Percentiles rank a stretch among this genome's conserved stretches.
phyloP scores from a whole-genome alignment of 495 filamentous ascomycete species.

The Cercophora sp. region DNA sequence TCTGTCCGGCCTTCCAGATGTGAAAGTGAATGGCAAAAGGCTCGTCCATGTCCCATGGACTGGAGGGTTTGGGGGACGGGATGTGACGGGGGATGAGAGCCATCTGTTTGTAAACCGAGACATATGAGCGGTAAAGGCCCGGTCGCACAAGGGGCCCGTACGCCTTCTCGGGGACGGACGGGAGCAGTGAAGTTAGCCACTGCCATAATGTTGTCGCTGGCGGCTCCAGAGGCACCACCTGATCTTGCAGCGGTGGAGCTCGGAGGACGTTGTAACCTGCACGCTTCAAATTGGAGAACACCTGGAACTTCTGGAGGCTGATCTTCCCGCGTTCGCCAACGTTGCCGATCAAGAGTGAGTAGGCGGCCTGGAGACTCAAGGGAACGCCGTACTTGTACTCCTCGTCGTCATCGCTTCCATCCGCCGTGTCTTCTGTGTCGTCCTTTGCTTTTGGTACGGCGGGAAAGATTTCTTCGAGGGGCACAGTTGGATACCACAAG shows the following conservation, averaged over 20 bases:
- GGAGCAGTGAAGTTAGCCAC: conserved; percentile 41
- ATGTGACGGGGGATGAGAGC: conserved; percentile 71
- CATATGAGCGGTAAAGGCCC: conserved; percentile 77
- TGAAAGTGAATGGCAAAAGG: conserved; percentile 72
- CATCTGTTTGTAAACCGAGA: conserved; percentile 70
- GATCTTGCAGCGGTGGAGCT: conserved; percentile 43
- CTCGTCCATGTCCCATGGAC: conserved; percentile 19
- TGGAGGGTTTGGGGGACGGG: conserved; percentile 23
- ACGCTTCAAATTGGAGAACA: conserved; percentile 80
- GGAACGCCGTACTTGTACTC: conserved; percentile 64
- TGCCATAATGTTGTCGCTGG: conserved; percentile 29
- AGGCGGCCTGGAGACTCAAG: conserved; percentile 86
- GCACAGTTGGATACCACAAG: conserved; percentile 66
- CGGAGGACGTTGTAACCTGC: conserved; percentile 75
- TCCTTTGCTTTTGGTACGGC: conserved; percentile 4
- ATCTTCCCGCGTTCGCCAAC: conserved; percentile 57
- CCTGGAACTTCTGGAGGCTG: conserved; percentile 75
- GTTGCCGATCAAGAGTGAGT: conserved; percentile 68
- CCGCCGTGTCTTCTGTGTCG: conserved; percentile 6
- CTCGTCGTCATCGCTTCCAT: conserved; percentile 26
- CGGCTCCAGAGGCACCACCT: background rate
- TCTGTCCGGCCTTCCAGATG: conserved; percentile 65
- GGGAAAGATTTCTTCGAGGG: conserved; percentile 38
- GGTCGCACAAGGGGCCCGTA: conserved; percentile 69
- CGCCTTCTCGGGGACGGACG: conserved; percentile 13